Evolutionary conservation across 352 stramenopile genomes (phyloP), one percentile per base, ranked within the genome.

Genomic region (Phytophthora hybrid): DNA sequence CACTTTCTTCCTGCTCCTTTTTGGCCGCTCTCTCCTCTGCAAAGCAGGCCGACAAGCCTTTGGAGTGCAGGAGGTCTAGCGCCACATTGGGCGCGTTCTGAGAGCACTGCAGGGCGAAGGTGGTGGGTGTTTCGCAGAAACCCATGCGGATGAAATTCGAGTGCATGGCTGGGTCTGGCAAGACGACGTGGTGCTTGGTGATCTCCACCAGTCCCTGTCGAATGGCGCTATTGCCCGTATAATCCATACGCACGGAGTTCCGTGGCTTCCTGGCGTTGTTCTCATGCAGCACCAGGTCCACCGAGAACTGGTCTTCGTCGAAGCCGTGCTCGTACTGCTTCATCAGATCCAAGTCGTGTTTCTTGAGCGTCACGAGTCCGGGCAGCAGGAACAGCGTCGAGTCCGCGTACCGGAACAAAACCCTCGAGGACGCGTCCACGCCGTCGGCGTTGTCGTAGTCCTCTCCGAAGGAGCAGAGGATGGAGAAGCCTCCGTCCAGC

Each of bases 251-350:
- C 13, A 93, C 77, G 18, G 79, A 73, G 21, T 80, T 81, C 5
- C 76, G 73, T 4, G 71, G 60, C 51, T 78, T 62, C 34, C 80
- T 88, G 26, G 55, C 32, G 60, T 58, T 91, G 37, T 79, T 81
- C 10, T 91, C 87, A 34, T 93, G 87, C 53, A 96, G 73, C 23
- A 94, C 79, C 11, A 96, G 79, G 63, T 96, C 89, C 46, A 95
- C 74, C 2, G 83, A 93, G 59, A 96, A 96, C 6, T 89, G 72
- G 8, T 94, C 87, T 26, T 93, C 86, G 54, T 93, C 88, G 71
- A 96, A 96, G 11, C 82, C 88, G 53, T 92, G 79, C 44, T 94
- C 87, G 63, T 95, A 96, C 61, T 94, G 87, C 65, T 94, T 94
- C 84, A 94, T 94, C 62, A 96, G 73, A 59, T 96, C 89, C 5